These are phyloP conservation scores for Fusarium setosum DNA, from an alignment of 2,329 filamentous ascomycete species.

Conservation along the genomic window DNA sequence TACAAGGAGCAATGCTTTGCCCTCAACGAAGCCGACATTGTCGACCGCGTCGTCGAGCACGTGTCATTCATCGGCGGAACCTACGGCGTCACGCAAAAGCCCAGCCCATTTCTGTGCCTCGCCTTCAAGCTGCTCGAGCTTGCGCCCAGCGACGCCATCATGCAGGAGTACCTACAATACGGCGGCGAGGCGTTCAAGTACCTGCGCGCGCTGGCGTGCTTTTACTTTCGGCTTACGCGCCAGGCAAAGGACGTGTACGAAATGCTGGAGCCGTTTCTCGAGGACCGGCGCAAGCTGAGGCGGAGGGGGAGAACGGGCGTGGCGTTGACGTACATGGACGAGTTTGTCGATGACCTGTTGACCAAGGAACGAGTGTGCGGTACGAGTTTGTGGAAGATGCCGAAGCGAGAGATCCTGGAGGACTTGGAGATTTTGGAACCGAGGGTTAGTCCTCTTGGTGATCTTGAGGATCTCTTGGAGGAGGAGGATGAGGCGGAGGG, in stretches of 20 bases:
- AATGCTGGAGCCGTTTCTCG: slow-evolving; percentile 83
- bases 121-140: slow-evolving; percentile 95
- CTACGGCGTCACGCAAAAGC: slow-evolving; percentile 84
- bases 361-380: slow-evolving; percentile 91
- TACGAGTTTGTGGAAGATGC: slow-evolving; percentile 93
- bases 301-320: slow-evolving; percentile 80
- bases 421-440: slow-evolving; percentile 90
- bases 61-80: slow-evolving; percentile 89
- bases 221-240: slow-evolving; percentile 93
- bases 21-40: slow-evolving; percentile 84
- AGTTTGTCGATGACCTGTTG: slow-evolving; percentile 93
- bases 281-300: slow-evolving; percentile 86
- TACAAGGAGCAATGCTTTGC: slow-evolving; percentile 99
- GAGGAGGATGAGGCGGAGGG: slow-evolving; percentile 63
- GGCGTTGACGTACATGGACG: slow-evolving; percentile 83
- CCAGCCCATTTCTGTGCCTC: slow-evolving; percentile 92
- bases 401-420: slow-evolving; percentile 83
- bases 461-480: slow-evolving; percentile 77
- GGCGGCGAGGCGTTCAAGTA: slow-evolving; percentile 86
- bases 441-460: slow-evolving; percentile 83
- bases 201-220: slow-evolving; percentile 86
- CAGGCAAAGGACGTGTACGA: slow-evolving; percentile 83
- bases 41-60: slow-evolving; percentile 88
- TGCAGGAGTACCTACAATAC: slow-evolving; percentile 82
- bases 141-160: slow-evolving; percentile 80